phyloP scores from a whole-genome alignment of 441 rosid genomes.

The Euphorbia celastroides region DNA sequence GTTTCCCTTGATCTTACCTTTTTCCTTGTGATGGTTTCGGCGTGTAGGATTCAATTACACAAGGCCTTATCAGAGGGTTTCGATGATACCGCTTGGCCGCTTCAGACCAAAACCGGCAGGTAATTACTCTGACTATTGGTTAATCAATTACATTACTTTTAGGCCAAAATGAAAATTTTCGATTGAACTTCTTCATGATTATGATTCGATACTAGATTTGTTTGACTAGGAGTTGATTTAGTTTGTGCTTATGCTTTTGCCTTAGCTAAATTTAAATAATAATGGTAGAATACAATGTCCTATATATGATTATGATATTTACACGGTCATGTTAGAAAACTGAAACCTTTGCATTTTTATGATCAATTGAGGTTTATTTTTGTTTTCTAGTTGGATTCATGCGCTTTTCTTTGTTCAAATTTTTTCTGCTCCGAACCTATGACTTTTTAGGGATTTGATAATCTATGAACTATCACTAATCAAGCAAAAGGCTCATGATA shows the following conservation, averaged over 20 bases:
- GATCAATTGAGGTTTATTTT: not conserved
- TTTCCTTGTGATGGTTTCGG: not conserved
- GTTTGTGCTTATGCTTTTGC: not conserved
- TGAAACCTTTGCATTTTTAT: not conserved
- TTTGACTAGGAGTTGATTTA: not conserved
- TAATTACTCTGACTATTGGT: slow-evolving; percentile 13
- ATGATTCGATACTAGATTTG: not conserved
- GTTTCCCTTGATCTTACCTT: not conserved
- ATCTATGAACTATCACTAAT: not conserved
- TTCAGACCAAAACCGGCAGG: slow-evolving; percentile 71
- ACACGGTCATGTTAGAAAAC: too few relatives aligned
- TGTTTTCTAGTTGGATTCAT: not conserved
- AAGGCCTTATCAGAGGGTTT: slow-evolving; percentile 68
- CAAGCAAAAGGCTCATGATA: not conserved
- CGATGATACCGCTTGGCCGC: slow-evolving; percentile 63
- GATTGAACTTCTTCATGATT: not conserved
- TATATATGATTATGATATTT: not conserved
- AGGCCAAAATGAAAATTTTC: slow-evolving; percentile 1
- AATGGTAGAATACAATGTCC: not conserved
- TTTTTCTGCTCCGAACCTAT: too few relatives aligned
- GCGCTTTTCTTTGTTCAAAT: not conserved
- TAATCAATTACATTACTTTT: not conserved
- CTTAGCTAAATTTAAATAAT: not conserved
- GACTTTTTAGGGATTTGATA: not conserved
- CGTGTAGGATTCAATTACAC: slow-evolving; percentile 57